phyloP scores from a whole-genome alignment of 2,329 filamentous ascomycete species.

The Xylariaceae sp. region DNA sequence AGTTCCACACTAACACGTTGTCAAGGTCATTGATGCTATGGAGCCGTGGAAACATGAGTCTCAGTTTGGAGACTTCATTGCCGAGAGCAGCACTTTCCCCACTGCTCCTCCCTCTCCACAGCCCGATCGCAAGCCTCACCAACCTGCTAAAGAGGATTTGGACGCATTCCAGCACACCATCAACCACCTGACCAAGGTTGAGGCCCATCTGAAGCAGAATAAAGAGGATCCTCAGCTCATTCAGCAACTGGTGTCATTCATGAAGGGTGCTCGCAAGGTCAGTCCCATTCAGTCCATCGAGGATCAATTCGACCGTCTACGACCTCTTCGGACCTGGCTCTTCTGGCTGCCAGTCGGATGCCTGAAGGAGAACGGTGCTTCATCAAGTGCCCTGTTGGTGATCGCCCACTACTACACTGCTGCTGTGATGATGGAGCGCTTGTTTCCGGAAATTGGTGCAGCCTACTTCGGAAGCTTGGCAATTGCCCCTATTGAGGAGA shows the following conservation, averaged over 20 bases:
- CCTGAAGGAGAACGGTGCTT: constrained; percentile 70
- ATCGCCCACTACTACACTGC: constrained; percentile 90
- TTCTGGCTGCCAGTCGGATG: constrained; percentile 92
- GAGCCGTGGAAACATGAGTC: constrained; percentile 88
- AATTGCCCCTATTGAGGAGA: constrained; percentile 79
- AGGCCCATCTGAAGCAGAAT: constrained; percentile 63
- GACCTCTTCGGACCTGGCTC: constrained; percentile 84
- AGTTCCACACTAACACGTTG: constrained; percentile 23
- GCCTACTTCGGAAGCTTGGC: constrained; percentile 82
- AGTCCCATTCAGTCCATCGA: constrained; percentile 67
- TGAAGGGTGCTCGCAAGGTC: constrained; percentile 68
- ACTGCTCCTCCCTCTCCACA: constrained; percentile 61
- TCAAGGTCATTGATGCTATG: constrained; percentile 83
- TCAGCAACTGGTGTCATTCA: constrained; percentile 66
- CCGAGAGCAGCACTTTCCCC: constrained; percentile 70
- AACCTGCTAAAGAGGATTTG: constrained; percentile 66
- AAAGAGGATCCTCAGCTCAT: constrained; percentile 66
- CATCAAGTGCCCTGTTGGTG: constrained; percentile 74
- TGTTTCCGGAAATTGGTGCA: constrained; percentile 87
- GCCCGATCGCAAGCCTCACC: constrained; percentile 57
- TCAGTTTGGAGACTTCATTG: constrained; percentile 76
- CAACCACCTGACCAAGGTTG: constrained; percentile 63
- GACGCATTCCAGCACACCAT: constrained; percentile 64
- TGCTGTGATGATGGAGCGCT: constrained; percentile 79
- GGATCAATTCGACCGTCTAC: constrained; percentile 85